Evolutionary conservation across 108 stramenopile species (phyloP).

Genomic region (Nannochloropsis oceanica): DNA sequence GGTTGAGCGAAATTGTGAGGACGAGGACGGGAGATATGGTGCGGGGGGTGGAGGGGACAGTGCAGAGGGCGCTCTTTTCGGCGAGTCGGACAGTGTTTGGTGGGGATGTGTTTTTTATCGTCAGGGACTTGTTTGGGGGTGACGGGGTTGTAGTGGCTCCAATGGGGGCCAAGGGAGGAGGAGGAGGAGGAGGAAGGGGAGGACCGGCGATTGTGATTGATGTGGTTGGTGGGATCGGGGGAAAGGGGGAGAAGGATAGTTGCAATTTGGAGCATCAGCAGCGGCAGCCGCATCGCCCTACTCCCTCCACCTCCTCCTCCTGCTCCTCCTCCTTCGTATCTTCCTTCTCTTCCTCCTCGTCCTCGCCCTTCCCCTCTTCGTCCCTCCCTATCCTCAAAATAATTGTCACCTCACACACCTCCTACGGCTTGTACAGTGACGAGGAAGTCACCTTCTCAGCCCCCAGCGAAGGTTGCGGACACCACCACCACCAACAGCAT

Average conservation of each 20-base stretch:
- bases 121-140: neutral
- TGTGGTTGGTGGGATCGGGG: neutral
- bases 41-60: neutral
- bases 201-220: neutral
- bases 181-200: neutral
- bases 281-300: too few relatives aligned
- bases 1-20: too few relatives aligned
- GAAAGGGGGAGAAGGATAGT: neutral
- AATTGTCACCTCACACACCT: too few relatives aligned
- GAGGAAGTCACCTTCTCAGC: too few relatives aligned
- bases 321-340: neutral
- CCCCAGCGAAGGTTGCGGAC: too few relatives aligned
- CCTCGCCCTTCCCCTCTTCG: neutral
- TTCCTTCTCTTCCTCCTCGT: neutral
- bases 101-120: neutral
- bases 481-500: too few relatives aligned
- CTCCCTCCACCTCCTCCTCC: neutral
- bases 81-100: too few relatives aligned
- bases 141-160: neutral
- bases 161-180: neutral
- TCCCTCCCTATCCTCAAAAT: neutral
- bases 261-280: too few relatives aligned
- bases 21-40: too few relatives aligned
- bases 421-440: too few relatives aligned
- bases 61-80: too few relatives aligned